A percentile compares a stretch with the other conserved stretches of the same genome.
These are phyloP conservation scores for Triangularia verruculosa DNA, from an alignment of 2,329 filamentous ascomycete genomes.

Conservation along the genomic window DNA sequence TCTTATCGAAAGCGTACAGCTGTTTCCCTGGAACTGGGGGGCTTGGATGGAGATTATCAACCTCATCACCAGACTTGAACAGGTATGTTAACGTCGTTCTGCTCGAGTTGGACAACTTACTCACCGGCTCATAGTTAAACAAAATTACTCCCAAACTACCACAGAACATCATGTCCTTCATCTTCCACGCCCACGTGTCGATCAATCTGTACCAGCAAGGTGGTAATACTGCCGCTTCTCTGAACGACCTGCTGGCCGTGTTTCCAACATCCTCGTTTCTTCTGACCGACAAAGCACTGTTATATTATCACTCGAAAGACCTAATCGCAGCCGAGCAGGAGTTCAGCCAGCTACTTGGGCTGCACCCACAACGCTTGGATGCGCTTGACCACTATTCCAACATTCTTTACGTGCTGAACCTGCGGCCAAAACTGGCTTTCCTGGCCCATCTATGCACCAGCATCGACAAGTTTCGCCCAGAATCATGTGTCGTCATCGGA, in stretches of 20 bases:
- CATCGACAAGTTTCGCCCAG: conserved; percentile 92
- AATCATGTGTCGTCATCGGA: conserved; percentile 93
- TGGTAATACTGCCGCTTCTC: conserved; percentile 66
- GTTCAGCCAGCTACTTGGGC: conserved; percentile 77
- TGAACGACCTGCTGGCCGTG: conserved; percentile 75
- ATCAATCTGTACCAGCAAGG: conserved; percentile 89
- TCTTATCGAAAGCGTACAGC: conserved; percentile 82
- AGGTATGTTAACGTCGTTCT: conserved; percentile 54
- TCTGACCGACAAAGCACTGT: conserved; percentile 80
- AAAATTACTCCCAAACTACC: conserved; percentile 70
- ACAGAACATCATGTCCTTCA: conserved; percentile 86
- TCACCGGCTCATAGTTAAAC: conserved; percentile 57
- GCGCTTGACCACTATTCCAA: conserved; percentile 95
- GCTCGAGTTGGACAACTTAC: conserved; percentile 12
- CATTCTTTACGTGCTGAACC: conserved; percentile 89
- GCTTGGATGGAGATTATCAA: conserved; percentile 91
- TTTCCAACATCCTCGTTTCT: conserved; percentile 89
- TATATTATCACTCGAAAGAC: conserved; percentile 88
- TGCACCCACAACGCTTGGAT: conserved; percentile 72
- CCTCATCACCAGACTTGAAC: conserved; percentile 74
- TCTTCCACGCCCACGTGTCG: conserved; percentile 88
- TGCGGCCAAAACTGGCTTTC: conserved; percentile 85
- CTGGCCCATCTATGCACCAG: conserved; percentile 86
- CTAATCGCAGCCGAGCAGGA: conserved; percentile 65
- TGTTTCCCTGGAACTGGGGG: conserved; percentile 95